Evolutionary conservation across 176 grass and related monocot genomes (phyloP).

Genomic region (Oryza meridionalis): DNA sequence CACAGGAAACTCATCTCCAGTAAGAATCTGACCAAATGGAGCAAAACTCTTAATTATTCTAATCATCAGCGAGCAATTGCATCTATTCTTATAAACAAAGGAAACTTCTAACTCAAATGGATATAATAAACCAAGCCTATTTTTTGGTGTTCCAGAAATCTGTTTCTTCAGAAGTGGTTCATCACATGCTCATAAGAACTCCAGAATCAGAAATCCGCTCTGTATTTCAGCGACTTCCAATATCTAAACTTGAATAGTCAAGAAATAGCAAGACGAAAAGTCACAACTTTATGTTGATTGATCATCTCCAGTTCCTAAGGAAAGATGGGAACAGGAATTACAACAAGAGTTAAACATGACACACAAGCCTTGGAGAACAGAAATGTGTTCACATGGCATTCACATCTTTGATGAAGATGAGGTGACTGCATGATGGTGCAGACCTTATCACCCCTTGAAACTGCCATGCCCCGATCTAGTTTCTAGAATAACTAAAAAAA

Average conservation of each 20-base stretch:
- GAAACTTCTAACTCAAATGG: too few species aligned
- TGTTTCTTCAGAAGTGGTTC: too few species aligned
- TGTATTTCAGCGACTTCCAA: background rate
- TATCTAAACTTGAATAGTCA: background rate
- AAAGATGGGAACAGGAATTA: background rate
- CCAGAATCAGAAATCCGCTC: too few species aligned
- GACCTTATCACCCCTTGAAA: background rate
- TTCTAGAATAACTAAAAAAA: background rate
- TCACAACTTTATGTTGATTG: background rate
- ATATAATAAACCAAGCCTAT: too few species aligned
- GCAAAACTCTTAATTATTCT: background rate
- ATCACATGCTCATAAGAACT: too few species aligned
- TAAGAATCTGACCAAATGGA: background rate
- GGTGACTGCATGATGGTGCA: too few species aligned
- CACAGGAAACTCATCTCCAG: background rate
- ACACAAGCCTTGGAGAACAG: background rate
- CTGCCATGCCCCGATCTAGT: background rate
- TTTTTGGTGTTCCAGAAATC: too few species aligned
- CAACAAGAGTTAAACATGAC: background rate
- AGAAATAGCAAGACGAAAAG: background rate
- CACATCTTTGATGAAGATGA: too few species aligned
- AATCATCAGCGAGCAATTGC: background rate
- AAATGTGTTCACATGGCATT: background rate
- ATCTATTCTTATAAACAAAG: too few species aligned
- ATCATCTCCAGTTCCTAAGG: background rate